Conservation (phyloP, 2,329 filamentous ascomycete species). For the Dactylonectria macrodidyma region DNA sequence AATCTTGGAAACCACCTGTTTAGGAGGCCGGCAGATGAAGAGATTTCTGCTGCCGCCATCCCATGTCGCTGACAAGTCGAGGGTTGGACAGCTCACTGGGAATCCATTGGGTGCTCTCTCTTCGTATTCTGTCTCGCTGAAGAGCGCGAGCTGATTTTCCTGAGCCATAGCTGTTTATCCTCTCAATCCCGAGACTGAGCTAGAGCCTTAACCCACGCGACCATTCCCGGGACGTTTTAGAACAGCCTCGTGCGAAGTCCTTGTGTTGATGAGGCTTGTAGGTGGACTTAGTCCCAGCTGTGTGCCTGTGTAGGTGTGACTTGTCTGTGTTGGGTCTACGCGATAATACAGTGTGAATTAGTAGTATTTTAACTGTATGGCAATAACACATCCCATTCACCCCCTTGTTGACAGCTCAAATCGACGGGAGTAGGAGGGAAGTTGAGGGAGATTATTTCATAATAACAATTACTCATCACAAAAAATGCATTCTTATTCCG, state of each 20-base stretch:
- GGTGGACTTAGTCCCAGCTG: not conserved
- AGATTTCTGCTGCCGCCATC: constrained; percentile 79
- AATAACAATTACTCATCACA: constrained; percentile 7
- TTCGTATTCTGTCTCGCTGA: constrained; percentile 72
- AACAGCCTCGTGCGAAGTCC: not conserved
- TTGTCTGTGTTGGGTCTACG: constrained; percentile 6
- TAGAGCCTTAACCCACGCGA: not conserved
- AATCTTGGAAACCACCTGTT: constrained; percentile 73
- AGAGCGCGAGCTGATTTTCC: constrained; percentile 58
- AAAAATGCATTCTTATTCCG: constrained; percentile 41
- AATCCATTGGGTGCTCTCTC: constrained; percentile 69
- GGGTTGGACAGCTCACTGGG: constrained; percentile 84
- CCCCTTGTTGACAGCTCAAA: not conserved
- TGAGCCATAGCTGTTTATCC: constrained; percentile 44
- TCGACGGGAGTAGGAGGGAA: not conserved
- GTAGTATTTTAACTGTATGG: not conserved
- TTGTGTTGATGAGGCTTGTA: constrained; percentile 6
- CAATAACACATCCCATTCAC: too few relatives aligned
- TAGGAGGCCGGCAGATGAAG: constrained; percentile 83
- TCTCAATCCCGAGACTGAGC: constrained; percentile 13
- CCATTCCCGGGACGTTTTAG: not conserved
- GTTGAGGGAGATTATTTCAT: not conserved
- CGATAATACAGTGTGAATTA: constrained; percentile 9
- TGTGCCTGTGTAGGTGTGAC: not conserved
- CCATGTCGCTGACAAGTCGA: constrained; percentile 83